Base-by-base conservation (phyloP, 2,329 filamentous ascomycete genomes). In the Stagonosporopsis chrysanthemi region DNA sequence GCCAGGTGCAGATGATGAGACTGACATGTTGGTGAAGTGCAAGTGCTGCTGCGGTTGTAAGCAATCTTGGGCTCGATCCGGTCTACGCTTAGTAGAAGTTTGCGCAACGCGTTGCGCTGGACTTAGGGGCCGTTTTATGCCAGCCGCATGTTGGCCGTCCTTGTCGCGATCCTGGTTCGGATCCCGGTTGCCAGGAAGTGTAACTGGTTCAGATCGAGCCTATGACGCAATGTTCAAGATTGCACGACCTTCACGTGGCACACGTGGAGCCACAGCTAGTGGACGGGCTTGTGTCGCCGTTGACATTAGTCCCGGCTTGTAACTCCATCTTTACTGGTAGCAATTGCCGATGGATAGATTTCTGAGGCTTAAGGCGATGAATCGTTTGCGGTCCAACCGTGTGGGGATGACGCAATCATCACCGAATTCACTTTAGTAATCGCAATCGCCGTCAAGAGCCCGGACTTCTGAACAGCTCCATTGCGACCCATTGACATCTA, bases 1-100 rank as follows among this genome's bases (percentile, higher is more conserved):
- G 47, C 63, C 59, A 43, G 66, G 61, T 2, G 67, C 64, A 39
- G 71, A 64, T 41, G 65, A 64, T 45, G 65, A 66, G 15, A 68
- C 63, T 17, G 72, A 72, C 72, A 74, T 74, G 14, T 53, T 58
- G 36, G 24, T 6, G 19, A 17, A 4, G 24, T 33, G 8, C 38
- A 23, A 17, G 9, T 39, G 31, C n/a, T 43, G 19, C n/a, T 31
- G 29, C 19, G 6, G 24, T 19, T 24, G 19, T 15, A 11, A n/a
- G 14, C 17, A 17, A 15, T 39, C 3, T 2, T 43, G 38, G 22
- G 6, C 19, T 19, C 17, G 35, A 8, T 5, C 35, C 7, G 29
- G n/a, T 17, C 8, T 40, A 36, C 14, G 48, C 15, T 14, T 12
- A 46, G n/a, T 28, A 23, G 15, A 52, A 31, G 1, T 22, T 22